Conservation (phyloP, 306 rosid genomes). For the Alnus glutinosa region DNA sequence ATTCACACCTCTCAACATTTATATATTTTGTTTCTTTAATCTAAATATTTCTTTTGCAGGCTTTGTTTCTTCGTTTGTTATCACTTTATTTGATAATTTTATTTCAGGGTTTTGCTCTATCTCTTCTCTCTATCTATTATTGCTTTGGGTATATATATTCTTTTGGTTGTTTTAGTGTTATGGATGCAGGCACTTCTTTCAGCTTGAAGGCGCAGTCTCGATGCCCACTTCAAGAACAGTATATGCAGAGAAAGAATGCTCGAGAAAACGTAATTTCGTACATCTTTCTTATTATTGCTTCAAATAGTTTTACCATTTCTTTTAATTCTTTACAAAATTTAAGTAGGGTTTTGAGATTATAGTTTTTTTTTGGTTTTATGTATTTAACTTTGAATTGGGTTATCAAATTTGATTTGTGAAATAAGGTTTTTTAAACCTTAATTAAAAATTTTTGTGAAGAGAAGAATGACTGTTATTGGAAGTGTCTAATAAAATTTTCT, state of each 20-base stretch:
- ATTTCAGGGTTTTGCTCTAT: not conserved
- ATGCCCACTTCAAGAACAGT: slow-evolving; percentile 36
- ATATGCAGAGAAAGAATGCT: slow-evolving; percentile 19
- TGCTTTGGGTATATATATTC: not conserved
- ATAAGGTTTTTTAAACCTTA: not conserved
- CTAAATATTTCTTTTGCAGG: not conserved
- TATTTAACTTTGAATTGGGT: not conserved
- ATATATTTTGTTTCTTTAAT: not conserved
- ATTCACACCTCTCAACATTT: not conserved
- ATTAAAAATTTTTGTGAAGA: not conserved
- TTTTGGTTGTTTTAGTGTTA: slow-evolving; percentile 13
- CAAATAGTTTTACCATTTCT: too few relatives aligned
- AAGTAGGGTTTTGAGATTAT: too few relatives aligned
- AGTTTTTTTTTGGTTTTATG: not conserved
- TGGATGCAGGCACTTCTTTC: slow-evolving; percentile 35
- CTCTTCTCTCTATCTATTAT: not conserved
- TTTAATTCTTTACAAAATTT: too few relatives aligned
- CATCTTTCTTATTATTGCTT: not conserved
- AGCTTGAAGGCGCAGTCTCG: slow-evolving; percentile 22
- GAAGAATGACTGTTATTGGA: not conserved
- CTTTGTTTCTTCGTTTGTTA: not conserved
- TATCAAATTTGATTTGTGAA: not conserved
- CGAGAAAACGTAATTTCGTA: slow-evolving; percentile 35
- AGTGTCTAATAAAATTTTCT: not conserved
- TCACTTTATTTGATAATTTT: not conserved